phyloP scores from a whole-genome alignment of 768 basidiomycete species.

The Trametes cinnabarina region DNA sequence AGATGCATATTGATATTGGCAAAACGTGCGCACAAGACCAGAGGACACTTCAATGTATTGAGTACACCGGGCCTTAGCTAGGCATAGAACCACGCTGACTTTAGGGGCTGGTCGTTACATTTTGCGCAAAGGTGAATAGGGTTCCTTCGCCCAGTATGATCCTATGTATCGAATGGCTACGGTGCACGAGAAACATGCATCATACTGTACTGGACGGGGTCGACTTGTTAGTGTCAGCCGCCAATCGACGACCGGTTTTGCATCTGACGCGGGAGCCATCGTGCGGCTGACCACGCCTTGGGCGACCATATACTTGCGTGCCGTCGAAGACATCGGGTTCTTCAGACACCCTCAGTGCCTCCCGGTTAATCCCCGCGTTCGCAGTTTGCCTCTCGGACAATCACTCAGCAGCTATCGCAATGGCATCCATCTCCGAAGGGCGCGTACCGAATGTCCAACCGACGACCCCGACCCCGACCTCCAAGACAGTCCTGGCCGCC shows the following conservation, averaged over 20 bases:
- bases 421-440: neutral
- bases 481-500: slow-evolving; percentile 21
- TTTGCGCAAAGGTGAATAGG: too few species aligned
- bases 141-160: too few species aligned
- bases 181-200: too few species aligned
- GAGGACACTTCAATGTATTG: too few species aligned
- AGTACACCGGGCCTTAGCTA: too few species aligned
- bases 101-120: too few species aligned
- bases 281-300: neutral
- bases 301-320: neutral
- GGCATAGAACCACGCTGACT: too few species aligned
- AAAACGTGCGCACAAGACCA: too few species aligned
- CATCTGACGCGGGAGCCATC: neutral
- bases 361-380: neutral
- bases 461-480: slow-evolving; percentile 3
- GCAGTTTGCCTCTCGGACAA: neutral
- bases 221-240: too few species aligned
- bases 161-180: too few species aligned
- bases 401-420: neutral
- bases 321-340: neutral
- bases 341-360: neutral
- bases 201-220: too few species aligned
- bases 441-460: neutral
- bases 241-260: neutral
- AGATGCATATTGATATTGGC: too few species aligned